A percentile compares a stretch with the other conserved stretches of the same genome.
These are phyloP conservation scores for Aphanomyces cochlioides DNA, from an alignment of 352 stramenopile genomes.

Conservation along the genomic window DNA sequence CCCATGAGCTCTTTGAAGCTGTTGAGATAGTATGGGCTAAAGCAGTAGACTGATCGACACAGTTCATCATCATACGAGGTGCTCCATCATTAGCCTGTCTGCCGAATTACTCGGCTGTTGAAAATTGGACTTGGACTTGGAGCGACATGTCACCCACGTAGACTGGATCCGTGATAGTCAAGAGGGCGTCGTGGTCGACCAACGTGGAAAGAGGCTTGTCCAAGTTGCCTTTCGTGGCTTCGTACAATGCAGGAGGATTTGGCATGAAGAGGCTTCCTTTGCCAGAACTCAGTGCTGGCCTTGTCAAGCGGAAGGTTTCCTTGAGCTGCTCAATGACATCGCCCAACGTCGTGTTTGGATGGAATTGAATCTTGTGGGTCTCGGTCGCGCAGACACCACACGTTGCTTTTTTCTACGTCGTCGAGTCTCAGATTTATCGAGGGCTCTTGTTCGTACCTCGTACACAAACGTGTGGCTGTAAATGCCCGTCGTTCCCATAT, in stretches of 20 bases:
- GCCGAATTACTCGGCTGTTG: not conserved
- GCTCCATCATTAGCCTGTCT: too few relatives aligned
- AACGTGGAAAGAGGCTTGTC: conserved; percentile 86
- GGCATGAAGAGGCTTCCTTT: conserved; percentile 77
- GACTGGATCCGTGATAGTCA: conserved; percentile 94
- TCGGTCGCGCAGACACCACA: conserved; percentile 85
- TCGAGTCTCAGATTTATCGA: not conserved
- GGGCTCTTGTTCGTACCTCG: conserved; percentile 39
- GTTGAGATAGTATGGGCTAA: too few relatives aligned
- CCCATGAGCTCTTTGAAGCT: too few relatives aligned
- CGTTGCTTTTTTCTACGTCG: conserved; percentile 60
- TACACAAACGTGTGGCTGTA: conserved; percentile 97
- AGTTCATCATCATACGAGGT: too few relatives aligned
- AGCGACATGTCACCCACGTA: conserved; percentile 82
- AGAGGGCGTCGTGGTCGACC: conserved; percentile 76
- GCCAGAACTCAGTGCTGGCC: conserved; percentile 66
- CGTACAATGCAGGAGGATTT: conserved; percentile 70
- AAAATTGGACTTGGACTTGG: conserved; percentile 50
- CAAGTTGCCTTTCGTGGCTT: conserved; percentile 90
- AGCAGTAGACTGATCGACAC: too few relatives aligned
- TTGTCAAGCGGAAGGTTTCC: conserved; percentile 50
- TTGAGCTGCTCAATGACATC: conserved; percentile 47
- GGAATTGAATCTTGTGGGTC: conserved; percentile 52
- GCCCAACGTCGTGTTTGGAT: conserved; percentile 55
- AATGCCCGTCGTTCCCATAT: conserved; percentile 93